A percentile compares a stretch with the other conserved stretches of the same genome.
Evolutionary conservation across 352 stramenopile genomes (phyloP).

Genomic region (Pythium coloratum): DNA sequence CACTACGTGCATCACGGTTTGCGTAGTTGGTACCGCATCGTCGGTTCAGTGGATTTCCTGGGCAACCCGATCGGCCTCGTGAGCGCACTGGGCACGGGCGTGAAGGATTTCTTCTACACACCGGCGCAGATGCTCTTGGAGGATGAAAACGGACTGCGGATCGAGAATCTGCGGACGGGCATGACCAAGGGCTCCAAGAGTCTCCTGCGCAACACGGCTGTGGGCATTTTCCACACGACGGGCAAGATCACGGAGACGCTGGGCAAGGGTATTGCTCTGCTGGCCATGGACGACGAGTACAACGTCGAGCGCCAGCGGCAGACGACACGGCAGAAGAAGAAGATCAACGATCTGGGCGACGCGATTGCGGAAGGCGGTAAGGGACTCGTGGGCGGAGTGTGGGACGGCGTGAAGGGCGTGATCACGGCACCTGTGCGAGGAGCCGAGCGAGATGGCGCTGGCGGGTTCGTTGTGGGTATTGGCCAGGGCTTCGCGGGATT

Average conservation of each 20-base stretch:
- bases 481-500: constrained; percentile 81
- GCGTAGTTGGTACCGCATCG: constrained; percentile 86
- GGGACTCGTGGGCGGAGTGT: constrained; percentile 74
- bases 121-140: constrained; percentile 92
- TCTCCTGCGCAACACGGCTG: constrained; percentile 81
- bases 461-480: constrained; percentile 83
- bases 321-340: constrained; percentile 72
- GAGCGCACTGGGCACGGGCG: constrained; percentile 84
- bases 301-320: constrained; percentile 79
- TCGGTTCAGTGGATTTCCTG: constrained; percentile 89
- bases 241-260: constrained; percentile 89
- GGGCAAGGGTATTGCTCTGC: constrained; percentile 80
- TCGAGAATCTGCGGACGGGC: constrained; percentile 83
- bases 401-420: constrained; percentile 82
- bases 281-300: constrained; percentile 89
- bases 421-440: constrained; percentile 74
- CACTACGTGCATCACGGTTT: constrained; percentile 85
- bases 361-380: constrained; percentile 83
- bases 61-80: constrained; percentile 91
- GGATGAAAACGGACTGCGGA: constrained; percentile 82
- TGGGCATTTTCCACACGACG: constrained; percentile 90
- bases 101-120: constrained; percentile 96
- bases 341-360: constrained; percentile 76
- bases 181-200: constrained; percentile 90
- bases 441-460: constrained; percentile 72